Evolutionary conservation across 1,284 basidiomycete species (phyloP), one percentile per base, ranked within the genome.

Genomic region (Peniophora sp.): DNA sequence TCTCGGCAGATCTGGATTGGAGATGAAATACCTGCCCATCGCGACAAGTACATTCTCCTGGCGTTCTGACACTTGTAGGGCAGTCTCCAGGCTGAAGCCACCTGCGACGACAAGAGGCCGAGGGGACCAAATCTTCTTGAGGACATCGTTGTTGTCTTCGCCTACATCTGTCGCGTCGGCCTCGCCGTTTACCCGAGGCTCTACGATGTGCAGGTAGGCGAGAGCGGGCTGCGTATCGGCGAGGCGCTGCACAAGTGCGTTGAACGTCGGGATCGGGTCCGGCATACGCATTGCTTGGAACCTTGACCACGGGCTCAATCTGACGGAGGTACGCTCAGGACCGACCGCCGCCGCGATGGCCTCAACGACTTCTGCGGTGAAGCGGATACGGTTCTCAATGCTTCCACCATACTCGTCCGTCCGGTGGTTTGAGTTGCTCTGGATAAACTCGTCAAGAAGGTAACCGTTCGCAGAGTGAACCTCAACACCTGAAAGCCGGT

Each of bases 341-440:
- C 65, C 65, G 8, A 67, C 57, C 8, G 60, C 61, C 2, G 52
- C 50, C 2, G 55, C 58, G 2, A 67, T 59, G 0, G 50, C 52
- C 3, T 71, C 67, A 20, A 74, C 60, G 15, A 76, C 68, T 58
- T 71, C 69, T 53, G 80, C 63, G 1, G 68, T 58, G 52, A 84
- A 83, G 12, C 75, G 64, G 2, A 66, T 58, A 14, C 81, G 68
- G 58, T 81, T 81, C 62, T 79, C 76, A 18, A 79, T 52, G 2
- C 69, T 69, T 2, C 80, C 81, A 3, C 81, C 81, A 59, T 81
- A 86, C 46, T 71, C 65, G 63, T 85, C 82, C 12, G 73, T 77
- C 23, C 81, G 74, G 27, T 72, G 67, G 67, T 83, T 83, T 45
- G 68, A 58, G 1, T 59, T 57, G 47, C 65, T 61, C 36, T 70